Base-by-base conservation (phyloP, 371 early-diverging fungal genomes). In the Apophysomyces ossiformis region DNA sequence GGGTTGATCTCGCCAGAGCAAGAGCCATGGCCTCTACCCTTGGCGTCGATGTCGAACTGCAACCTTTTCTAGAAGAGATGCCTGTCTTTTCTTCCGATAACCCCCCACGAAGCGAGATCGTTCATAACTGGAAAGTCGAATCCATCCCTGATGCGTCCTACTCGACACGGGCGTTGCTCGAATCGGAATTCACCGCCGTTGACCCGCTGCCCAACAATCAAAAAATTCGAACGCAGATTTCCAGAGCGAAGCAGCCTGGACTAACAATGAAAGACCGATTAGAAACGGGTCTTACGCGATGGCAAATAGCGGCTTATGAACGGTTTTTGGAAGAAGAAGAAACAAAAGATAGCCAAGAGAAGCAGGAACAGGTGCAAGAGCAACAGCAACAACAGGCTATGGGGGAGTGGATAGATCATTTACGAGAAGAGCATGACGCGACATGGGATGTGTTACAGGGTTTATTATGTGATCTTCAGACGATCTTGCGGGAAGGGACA, bases 371-470 rank as follows among this genome's bases (percentile, higher is more conserved):
- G 2, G 32, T 26, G 32, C 63, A 57, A 43, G 32, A 41, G 13
- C 38, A 63, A 16, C 43, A 64, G 43, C 37, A n/a, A 41, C 11
- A 39, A 15, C 32, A 26, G 32, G 32, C 32, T 26, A 26, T 26
- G 32, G 32, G 32, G 32, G 56, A 56, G n/a, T 35, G 8, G 15
- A 16, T 18, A 37, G 46, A 57, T 38, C 32, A 63, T 13, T 44
- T 21, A 26, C 32, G 32, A 7, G 56, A 60, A 26, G 60, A 39
- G 15, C 37, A 58, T 26, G 13, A 32, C 7, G 73, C 79, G 6
- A 58, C 73, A 1, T 82, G 82, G 82, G 82, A 82, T 66, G 69
- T 74, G 6, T 58, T 79, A 16, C 79, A 82, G 62, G 82, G 82
- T 0, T 41, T 79, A 9, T 38, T 77, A 32, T 79, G 65, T 45